These are phyloP conservation scores for Osmozyma mogii DNA, from an alignment of 805 yeast genomes.

Conservation along the genomic window DNA sequence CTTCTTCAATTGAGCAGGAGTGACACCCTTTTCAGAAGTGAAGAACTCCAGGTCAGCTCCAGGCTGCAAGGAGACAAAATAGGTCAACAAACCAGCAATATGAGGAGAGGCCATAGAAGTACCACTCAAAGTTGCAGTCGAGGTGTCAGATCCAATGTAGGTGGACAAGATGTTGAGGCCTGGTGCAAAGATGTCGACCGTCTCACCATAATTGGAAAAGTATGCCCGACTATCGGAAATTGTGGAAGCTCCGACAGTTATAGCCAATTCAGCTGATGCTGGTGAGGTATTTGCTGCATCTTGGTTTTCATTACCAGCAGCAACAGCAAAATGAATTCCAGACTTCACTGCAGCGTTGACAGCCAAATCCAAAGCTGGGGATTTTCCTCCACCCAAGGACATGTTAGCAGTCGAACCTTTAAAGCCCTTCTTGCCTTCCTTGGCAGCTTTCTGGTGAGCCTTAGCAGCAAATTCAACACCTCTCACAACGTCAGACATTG, in stretches of 20 bases:
- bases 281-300: constrained; percentile 58
- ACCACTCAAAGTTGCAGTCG: constrained; percentile 83
- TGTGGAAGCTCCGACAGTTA: constrained; percentile 46
- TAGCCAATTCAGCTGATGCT: constrained; percentile 48
- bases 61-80: constrained; percentile 83
- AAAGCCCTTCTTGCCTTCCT: constrained; percentile 31
- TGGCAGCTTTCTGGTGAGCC: constrained; percentile 27
- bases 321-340: constrained; percentile 53
- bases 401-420: constrained; percentile 57
- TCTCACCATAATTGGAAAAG: constrained; percentile 47
- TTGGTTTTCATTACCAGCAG: constrained; percentile 56
- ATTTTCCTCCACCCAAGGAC: constrained; percentile 55
- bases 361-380: constrained; percentile 48
- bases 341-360: constrained; percentile 51
- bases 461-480: constrained; percentile 40
- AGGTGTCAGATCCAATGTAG: constrained; percentile 66
- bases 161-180: constrained; percentile 50
- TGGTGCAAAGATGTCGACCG: constrained; percentile 49
- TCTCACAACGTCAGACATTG: constrained; percentile 35
- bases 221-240: constrained; percentile 38
- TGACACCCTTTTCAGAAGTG: constrained; percentile 42
- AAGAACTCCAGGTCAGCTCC: constrained; percentile 57
- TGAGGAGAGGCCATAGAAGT: constrained; percentile 99
- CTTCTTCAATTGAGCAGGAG: constrained; percentile 72
- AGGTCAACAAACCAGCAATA: constrained; percentile 84